Percentiles rank a stretch among this genome's conserved stretches.
Conservation (phyloP, 768 basidiomycete species). For the Trametes cingulata region DNA sequence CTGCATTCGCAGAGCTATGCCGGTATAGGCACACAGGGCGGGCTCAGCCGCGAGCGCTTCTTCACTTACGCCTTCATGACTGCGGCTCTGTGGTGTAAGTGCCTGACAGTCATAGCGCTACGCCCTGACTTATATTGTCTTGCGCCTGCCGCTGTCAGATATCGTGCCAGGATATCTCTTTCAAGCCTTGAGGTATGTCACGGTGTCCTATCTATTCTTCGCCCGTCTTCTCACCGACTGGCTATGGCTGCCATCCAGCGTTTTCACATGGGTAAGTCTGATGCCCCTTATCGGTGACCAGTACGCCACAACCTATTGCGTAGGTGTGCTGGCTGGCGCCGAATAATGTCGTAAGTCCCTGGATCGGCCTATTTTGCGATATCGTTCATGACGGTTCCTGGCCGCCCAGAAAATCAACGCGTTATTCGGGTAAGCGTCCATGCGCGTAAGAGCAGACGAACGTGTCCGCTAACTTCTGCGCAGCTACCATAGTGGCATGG, state of each 20-base stretch:
- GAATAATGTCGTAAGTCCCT: conserved; percentile 48
- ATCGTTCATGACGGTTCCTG: background rate
- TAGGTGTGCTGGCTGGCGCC: conserved; percentile 70
- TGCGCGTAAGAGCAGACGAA: background rate
- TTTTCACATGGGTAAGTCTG: conserved; percentile 20
- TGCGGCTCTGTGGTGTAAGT: conserved; percentile 43
- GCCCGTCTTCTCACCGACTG: background rate
- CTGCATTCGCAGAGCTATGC: conserved; percentile 63
- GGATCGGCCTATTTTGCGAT: background rate
- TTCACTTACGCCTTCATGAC: conserved; percentile 55
- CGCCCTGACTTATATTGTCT: background rate
- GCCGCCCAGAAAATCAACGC: conserved; percentile 43
- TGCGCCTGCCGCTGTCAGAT: conserved; percentile 25
- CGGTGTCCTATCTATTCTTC: background rate
- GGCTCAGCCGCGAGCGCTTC: conserved; percentile 59
- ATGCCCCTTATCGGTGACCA: background rate
- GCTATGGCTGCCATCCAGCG: conserved; percentile 1
- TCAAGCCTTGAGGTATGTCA: conserved; percentile 50
- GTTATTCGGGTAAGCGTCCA: conserved; percentile 48
- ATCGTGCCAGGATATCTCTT: conserved; percentile 62
- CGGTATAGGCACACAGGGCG: conserved; percentile 54
- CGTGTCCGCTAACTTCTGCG: conserved; percentile 26
- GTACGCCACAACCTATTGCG: background rate
- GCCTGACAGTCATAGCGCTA: conserved; percentile 3
- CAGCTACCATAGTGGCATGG: conserved; percentile 29